Conservation (phyloP, 192 early-diverging fungal genomes). For the Paraglomus brasilianum region DNA sequence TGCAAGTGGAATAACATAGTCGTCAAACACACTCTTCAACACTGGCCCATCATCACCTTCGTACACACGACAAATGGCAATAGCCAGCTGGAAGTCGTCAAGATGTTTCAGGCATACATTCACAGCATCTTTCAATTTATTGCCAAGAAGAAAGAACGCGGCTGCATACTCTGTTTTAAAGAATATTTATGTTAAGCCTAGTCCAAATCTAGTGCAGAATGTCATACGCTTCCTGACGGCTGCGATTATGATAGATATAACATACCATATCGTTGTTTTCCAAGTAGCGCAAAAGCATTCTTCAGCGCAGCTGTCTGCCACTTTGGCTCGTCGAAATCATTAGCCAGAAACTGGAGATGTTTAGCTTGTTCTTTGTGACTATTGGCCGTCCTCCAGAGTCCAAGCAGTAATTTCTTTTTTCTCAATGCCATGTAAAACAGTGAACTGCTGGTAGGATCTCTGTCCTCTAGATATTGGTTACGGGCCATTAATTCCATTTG, state of each 20-base stretch:
- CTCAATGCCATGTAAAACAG: conserved; percentile 88
- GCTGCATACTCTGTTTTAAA: conserved; percentile 77
- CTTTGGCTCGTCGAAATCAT: conserved; percentile 86
- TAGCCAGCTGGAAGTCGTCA: conserved; percentile 89
- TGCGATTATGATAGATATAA: background rate
- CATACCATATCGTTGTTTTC: conserved; percentile 87
- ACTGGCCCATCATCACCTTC: conserved; percentile 69
- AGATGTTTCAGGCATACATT: conserved; percentile 91
- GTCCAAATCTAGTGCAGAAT: background rate
- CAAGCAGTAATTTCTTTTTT: conserved; percentile 88
- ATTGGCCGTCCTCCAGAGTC: conserved; percentile 85
- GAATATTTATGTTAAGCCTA: background rate
- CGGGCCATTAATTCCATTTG: conserved; percentile 86
- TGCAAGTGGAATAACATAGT: conserved; percentile 55
- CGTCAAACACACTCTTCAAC: conserved; percentile 49
- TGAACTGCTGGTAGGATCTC: conserved; percentile 82
- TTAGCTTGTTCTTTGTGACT: conserved; percentile 80
- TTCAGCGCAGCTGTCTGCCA: conserved; percentile 97
- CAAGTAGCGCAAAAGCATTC: conserved; percentile 96
- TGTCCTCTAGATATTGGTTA: conserved; percentile 80
- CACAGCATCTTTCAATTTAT: conserved; percentile 85
- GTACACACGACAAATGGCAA: conserved; percentile 86
- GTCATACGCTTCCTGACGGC: background rate
- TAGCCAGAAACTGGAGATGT: conserved; percentile 88
- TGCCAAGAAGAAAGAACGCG: conserved; percentile 91